A percentile compares a stretch with the other conserved stretches of the same genome.
These are phyloP conservation scores for Aspergillus brasiliensis DNA, from an alignment of 2,329 filamentous ascomycete species.

Conservation along the genomic window DNA sequence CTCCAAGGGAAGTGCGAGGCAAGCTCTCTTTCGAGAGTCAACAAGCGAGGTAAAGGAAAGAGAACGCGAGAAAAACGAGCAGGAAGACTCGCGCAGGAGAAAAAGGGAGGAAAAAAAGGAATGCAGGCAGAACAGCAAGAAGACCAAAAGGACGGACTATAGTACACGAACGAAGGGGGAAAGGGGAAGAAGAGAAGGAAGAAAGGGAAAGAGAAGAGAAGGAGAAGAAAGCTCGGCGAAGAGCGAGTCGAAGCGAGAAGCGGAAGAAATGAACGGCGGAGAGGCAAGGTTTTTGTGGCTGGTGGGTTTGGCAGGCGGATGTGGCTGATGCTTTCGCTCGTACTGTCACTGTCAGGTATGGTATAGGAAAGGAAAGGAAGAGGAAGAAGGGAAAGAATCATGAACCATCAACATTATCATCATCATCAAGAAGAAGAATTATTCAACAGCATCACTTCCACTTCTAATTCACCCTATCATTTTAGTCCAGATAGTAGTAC, in stretches of 20 bases:
- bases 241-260: slow-evolving; percentile 13
- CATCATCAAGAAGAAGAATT: no score
- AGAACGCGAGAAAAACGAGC: slow-evolving; percentile 12
- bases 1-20: slow-evolving; percentile 25
- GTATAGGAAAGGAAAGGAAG: background rate
- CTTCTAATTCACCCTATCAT: background rate
- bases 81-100: slow-evolving; percentile 4
- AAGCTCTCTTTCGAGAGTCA: slow-evolving; percentile 39
- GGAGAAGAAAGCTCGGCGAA: slow-evolving; percentile 19
- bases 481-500: background rate
- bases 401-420: no score
- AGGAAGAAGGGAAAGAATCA: no score
- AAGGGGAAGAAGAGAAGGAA: slow-evolving; percentile 17
- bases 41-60: slow-evolving; percentile 16
- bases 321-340: slow-evolving; percentile 9
- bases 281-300: slow-evolving; percentile 4
- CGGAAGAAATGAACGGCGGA: slow-evolving; percentile 26
- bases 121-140: slow-evolving; percentile 4
- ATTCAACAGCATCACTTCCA: no score
- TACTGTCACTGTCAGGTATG: background rate
- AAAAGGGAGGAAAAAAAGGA: slow-evolving; percentile 2
- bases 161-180: slow-evolving; percentile 21
- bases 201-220: slow-evolving; percentile 17
- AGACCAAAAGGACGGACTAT: slow-evolving; percentile 19
- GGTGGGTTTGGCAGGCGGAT: slow-evolving; percentile 21